These are phyloP conservation scores for Myxozyma geophila DNA, from an alignment of 805 yeast genomes.

Conservation along the genomic window DNA sequence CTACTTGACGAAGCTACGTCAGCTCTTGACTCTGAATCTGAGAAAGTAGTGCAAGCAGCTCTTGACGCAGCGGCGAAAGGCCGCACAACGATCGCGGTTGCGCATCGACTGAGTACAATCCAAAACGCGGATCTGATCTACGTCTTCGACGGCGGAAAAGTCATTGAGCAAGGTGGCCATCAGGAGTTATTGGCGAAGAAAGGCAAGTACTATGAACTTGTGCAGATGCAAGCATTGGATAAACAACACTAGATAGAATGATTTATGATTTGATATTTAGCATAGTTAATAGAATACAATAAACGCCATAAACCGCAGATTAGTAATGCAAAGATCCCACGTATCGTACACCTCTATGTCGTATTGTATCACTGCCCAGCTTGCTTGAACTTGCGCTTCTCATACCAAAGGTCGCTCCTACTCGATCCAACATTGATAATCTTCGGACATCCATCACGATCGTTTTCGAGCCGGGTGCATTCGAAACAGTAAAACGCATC, in stretches of 20 bases:
- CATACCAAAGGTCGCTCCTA: conserved; percentile 66
- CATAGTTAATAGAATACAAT: too few relatives aligned
- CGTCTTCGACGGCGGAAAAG: conserved; percentile 63
- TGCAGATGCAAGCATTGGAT: conserved; percentile 50
- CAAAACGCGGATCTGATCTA: conserved; percentile 64
- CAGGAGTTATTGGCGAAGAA: conserved; percentile 49
- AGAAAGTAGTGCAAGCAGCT: conserved; percentile 74
- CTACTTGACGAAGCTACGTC: conserved; percentile 74
- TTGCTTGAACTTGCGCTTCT: conserved; percentile 51
- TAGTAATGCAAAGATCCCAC: too few relatives aligned
- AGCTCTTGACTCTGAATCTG: conserved; percentile 71
- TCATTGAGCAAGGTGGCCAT: conserved; percentile 64
- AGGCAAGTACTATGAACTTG: conserved; percentile 49
- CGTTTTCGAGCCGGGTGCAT: conserved; percentile 77
- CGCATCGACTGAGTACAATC: conserved; percentile 78
- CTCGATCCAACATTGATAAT: conserved; percentile 80
- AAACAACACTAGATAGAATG: background rate
- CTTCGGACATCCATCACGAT: conserved; percentile 91
- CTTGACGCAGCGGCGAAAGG: conserved; percentile 66
- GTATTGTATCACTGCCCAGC: conserved; percentile 8
- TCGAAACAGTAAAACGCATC: conserved; percentile 85
- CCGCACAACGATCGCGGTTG: conserved; percentile 83
- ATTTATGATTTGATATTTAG: background rate
- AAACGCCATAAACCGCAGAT: too few relatives aligned
- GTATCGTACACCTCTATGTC: too few relatives aligned